Base-by-base conservation (phyloP, 805 yeast species). In the Kodamaea nitidulidarum region DNA sequence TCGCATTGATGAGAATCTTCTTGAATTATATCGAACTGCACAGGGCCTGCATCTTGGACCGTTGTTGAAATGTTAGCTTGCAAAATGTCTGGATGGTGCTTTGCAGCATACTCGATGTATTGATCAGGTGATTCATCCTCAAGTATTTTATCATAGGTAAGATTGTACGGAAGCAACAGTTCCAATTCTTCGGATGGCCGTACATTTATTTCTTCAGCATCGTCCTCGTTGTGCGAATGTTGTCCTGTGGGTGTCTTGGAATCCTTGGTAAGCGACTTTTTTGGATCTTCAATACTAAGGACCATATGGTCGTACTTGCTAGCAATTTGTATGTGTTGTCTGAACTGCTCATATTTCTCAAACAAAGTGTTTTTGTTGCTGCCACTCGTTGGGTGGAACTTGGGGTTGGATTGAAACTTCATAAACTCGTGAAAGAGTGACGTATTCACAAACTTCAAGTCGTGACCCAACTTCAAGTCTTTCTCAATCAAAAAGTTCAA, bases 401-500 rank as follows among this genome's bases (percentile, higher is more conserved):
- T 56, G 4, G 48, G 38, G 44, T 60, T 61, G 14, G 47, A 46
- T 35, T 60, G 63, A 32, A 56, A 55, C 32, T 51, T 44, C 37
- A 60, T 36, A 36, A 56, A 51, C 33, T 60, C 61, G 11, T 51
- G 47, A 11, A 52, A 55, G 15, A 65, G 48, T 15, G 53, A 44
- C 9, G 67, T 57, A 40, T 56, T 59, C 36, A 58, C 41, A 39
- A 56, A 64, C 44, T 63, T 63, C 44, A 61, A 49, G 45, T 62
- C 63, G 38, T 65, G 67, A 10, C 71, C 71, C 38, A 64, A 50
- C 51, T 45, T 58, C 52, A 42, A 48, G 52, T 52, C 65, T 45
- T 62, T 61, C 45, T 47, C 62, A 36, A 43, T 67, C 60, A 60
- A 61, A 43, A 62, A 69, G 49, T 58, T 63, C 39, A 58, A 56